A percentile compares a stretch with the other conserved stretches of the same genome.
phyloP scores from a whole-genome alignment of 768 basidiomycete genomes.

The Tylopilus intermedius region DNA sequence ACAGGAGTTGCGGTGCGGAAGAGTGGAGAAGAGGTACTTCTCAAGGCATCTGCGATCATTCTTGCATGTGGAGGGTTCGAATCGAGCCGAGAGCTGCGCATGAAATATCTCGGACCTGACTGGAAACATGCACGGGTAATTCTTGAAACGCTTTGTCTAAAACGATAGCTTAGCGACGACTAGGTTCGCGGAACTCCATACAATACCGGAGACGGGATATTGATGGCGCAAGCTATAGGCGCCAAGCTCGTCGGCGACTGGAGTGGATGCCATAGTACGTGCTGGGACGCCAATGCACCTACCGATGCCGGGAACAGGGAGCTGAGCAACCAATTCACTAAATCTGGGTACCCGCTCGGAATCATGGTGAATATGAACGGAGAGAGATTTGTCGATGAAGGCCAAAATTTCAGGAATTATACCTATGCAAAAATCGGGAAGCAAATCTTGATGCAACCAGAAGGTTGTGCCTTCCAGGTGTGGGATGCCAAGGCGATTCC shows the following conservation, averaged over 20 bases:
- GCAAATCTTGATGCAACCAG: constrained; percentile 54
- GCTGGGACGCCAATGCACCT: constrained; percentile 63
- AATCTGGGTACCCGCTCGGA: constrained; percentile 69
- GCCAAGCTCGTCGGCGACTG: constrained; percentile 62
- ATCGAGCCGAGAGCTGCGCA: constrained; percentile 47
- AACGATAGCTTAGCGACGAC: not conserved
- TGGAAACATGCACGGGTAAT: constrained; percentile 57
- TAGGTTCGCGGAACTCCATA: constrained; percentile 70
- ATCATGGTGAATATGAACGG: constrained; percentile 62
- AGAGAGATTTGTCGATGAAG: constrained; percentile 64
- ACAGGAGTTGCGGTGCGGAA: constrained; percentile 43
- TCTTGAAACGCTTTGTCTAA: not conserved
- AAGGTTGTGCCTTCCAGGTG: constrained; percentile 59
- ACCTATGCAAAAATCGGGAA: constrained; percentile 68
- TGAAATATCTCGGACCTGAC: constrained; percentile 49
- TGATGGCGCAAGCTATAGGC: constrained; percentile 45
- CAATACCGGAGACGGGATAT: constrained; percentile 63
- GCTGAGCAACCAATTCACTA: constrained; percentile 66
- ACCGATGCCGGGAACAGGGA: constrained; percentile 47
- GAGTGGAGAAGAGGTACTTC: constrained; percentile 31
- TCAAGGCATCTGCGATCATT: constrained; percentile 45
- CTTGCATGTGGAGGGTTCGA: constrained; percentile 68
- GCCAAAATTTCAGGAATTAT: constrained; percentile 66
- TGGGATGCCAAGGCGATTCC: constrained; percentile 47
- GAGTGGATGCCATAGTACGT: constrained; percentile 65